phyloP scores from a whole-genome alignment of 768 basidiomycete genomes.

The Termitomyces titanicus region DNA sequence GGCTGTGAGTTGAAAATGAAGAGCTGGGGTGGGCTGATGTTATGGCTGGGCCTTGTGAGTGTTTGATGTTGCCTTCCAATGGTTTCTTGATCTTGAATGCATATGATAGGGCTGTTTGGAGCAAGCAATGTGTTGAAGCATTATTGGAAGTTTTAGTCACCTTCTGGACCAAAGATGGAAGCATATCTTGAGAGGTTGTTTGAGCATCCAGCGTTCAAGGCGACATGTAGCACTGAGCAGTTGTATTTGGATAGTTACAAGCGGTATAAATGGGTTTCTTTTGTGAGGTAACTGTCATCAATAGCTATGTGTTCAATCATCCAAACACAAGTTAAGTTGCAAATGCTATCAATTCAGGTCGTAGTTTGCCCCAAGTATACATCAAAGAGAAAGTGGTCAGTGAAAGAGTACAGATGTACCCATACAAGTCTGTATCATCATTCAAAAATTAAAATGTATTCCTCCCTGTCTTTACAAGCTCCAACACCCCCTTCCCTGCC shows the following conservation, averaged over 20 bases:
- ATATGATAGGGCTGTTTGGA: slow-evolving; percentile 57
- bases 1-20: slow-evolving; percentile 50
- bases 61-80: not conserved
- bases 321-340: slow-evolving; percentile 77
- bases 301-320: slow-evolving; percentile 22
- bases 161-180: slow-evolving; percentile 42
- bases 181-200: slow-evolving; percentile 54
- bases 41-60: slow-evolving; percentile 67
- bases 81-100: not conserved
- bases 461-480: slow-evolving; percentile 22
- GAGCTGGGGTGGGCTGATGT: slow-evolving; percentile 62
- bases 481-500: slow-evolving; percentile 22
- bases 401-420: no score
- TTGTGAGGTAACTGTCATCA: not conserved
- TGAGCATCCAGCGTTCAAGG: slow-evolving; percentile 57
- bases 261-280: slow-evolving; percentile 33
- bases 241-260: slow-evolving; percentile 73
- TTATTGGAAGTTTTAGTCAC: slow-evolving; percentile 64
- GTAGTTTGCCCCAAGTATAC: slow-evolving; percentile 49
- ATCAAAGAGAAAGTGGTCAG: no score
- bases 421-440: no score
- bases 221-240: slow-evolving; percentile 65
- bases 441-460: slow-evolving; percentile 12
- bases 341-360: slow-evolving; percentile 69
- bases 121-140: slow-evolving; percentile 59